phyloP scores from a whole-genome alignment of 73 alveolate species.

The Durusdinium trenchii region DNA sequence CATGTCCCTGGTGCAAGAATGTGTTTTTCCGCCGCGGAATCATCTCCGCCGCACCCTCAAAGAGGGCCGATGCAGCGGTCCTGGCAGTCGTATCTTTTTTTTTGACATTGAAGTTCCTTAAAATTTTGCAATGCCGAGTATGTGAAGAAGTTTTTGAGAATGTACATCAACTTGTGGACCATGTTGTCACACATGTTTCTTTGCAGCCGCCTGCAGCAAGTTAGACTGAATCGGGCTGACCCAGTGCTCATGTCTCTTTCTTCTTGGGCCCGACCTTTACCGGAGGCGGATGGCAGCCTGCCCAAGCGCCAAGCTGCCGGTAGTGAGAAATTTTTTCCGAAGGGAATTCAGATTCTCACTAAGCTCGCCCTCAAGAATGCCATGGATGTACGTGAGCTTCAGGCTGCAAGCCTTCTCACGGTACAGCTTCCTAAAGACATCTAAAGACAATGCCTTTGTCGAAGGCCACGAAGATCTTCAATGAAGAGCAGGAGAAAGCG shows the following conservation, averaged over 20 bases:
- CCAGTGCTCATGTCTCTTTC: neutral
- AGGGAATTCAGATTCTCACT: conserved; percentile 20
- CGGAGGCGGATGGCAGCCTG: neutral
- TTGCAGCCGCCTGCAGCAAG: neutral
- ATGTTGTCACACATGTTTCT: conserved; percentile 4
- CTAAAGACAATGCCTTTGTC: neutral
- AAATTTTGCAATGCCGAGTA: neutral
- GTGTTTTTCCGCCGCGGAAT: conserved; percentile 10
- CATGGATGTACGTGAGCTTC: neutral
- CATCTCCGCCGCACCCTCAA: conserved; percentile 1
- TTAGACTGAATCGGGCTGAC: neutral
- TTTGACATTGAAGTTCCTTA: neutral
- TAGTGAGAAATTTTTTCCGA: neutral
- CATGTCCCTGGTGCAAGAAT: conserved; percentile 11
- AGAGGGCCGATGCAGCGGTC: conserved; percentile 12
- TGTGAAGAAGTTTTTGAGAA: neutral
- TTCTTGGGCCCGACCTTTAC: conserved; percentile 16
- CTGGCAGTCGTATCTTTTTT: conserved; percentile 27
- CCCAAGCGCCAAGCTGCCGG: conserved; percentile 31
- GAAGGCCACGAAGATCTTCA: neutral
- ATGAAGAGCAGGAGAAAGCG: neutral
- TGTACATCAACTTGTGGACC: neutral
- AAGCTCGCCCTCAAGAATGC: neutral
- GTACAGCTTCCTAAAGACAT: neutral
- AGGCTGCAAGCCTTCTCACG: neutral